Evolutionary conservation across 768 basidiomycete genomes (phyloP), one percentile per base, ranked within the genome.

Genomic region (Boletus eberwhitei): DNA sequence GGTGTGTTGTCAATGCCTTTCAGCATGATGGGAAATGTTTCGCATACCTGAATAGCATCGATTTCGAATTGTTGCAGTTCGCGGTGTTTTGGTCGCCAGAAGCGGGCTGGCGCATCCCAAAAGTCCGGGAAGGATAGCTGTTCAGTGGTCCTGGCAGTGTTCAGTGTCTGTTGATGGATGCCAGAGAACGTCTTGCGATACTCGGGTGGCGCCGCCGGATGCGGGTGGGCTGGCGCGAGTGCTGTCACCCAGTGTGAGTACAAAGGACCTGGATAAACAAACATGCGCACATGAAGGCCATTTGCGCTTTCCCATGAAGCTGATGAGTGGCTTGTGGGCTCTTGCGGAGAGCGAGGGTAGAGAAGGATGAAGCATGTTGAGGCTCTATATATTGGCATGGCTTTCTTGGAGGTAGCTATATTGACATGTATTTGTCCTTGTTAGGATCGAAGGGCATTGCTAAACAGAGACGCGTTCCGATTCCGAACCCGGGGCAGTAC

Each of bases 121-220:
- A 81, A 87, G 39, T 77, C 82, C 62, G 41, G 64, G 61, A 73
- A 78, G 70, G 36, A 62, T 47, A 32, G 36, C 8, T 60, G 53
- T 12, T 55, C 60, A 26, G 49, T 13, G 12, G 48, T 4, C 21
- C 51, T 39, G 14, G 22, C 19, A 35, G 40, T 21, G 37, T 43
- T 71, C 62, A 45, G 69, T 59, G 48, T 48, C 57, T 71, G 77
- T 41, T 71, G 73, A 13, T 76, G 54, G 51, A 77, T 75, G n/a
- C 73, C 74, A 7, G 75, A 64, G 64, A 84, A 85, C 4, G 68
- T 68, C 41, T 78, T 75, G 60, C 77, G 78, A 53, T 82, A 72
- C 61, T 87, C 84, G 55, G 75, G 69, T n/a, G 87, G 85, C 16
- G 87, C 85, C 49, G 80, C 79, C 4, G 87, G 88, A 65, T 90